phyloP scores from a whole-genome alignment of 1,284 basidiomycete genomes.

The Vanrija sp. region DNA sequence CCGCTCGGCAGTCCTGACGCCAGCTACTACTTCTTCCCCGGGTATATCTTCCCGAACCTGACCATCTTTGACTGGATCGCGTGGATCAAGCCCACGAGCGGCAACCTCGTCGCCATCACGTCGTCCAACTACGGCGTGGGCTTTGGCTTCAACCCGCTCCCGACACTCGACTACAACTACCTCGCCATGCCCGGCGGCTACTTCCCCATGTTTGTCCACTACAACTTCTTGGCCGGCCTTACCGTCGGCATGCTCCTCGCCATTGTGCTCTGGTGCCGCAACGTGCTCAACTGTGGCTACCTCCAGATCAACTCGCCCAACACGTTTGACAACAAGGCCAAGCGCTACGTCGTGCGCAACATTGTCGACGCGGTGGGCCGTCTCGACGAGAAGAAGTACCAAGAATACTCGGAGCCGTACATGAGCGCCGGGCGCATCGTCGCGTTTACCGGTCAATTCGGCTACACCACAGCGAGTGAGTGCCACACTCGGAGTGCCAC shows the following conservation, averaged over 20 bases:
- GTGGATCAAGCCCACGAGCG: slow-evolving; percentile 55
- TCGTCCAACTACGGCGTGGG: slow-evolving; percentile 28
- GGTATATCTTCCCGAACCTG: slow-evolving; percentile 50
- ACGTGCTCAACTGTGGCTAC: slow-evolving; percentile 77
- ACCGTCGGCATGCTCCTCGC: slow-evolving; percentile 11
- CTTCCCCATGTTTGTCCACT: slow-evolving; percentile 11
- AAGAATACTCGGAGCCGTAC: slow-evolving; percentile 15
- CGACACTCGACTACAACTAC: slow-evolving; percentile 44
- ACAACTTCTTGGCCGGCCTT: slow-evolving; percentile 10
- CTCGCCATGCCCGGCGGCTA: slow-evolving; percentile 11
- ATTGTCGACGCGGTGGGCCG: slow-evolving; percentile 11
- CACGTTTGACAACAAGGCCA: slow-evolving; percentile 15
- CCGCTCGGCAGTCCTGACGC: no score
- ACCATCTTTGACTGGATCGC: slow-evolving; percentile 61
- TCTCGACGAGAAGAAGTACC: slow-evolving; percentile 10
- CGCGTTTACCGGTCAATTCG: slow-evolving; percentile 7
- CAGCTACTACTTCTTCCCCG: slow-evolving; percentile 47
- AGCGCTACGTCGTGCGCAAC: slow-evolving; percentile 4
- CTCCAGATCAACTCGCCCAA: slow-evolving; percentile 66
- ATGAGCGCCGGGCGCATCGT: slow-evolving; percentile 8
- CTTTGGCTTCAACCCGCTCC: slow-evolving; percentile 36
- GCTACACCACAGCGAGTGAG: slow-evolving; percentile 13
- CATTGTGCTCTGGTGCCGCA: slow-evolving; percentile 14
- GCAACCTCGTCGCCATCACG: slow-evolving; percentile 29
- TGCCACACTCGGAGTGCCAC: not conserved